These are phyloP conservation scores for Petrea volubilis DNA, from an alignment of 257 asterid genomes.

Conservation along the genomic window DNA sequence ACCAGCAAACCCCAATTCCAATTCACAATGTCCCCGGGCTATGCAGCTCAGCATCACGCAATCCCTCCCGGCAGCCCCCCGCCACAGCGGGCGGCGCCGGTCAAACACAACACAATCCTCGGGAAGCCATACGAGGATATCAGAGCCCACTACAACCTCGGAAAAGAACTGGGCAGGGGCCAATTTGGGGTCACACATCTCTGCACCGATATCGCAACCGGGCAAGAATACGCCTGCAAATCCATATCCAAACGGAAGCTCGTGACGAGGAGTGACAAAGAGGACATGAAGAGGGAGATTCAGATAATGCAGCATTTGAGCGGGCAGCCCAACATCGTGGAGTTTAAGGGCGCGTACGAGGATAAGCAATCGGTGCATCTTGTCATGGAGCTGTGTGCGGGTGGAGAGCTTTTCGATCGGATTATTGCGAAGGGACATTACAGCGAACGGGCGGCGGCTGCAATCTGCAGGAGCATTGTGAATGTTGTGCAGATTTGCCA, in stretches of 20 bases:
- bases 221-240: conserved; percentile 68
- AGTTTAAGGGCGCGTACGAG: conserved; percentile 80
- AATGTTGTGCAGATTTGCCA: conserved; percentile 76
- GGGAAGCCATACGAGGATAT: conserved; percentile 68
- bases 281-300: conserved; percentile 80
- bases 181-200: conserved; percentile 78
- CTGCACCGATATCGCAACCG: conserved; percentile 53
- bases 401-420: conserved; percentile 86
- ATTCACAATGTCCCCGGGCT: conserved; percentile 57
- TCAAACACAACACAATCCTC: conserved; percentile 49
- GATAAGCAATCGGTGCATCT: conserved; percentile 68
- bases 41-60: conserved; percentile 36
- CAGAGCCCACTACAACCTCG: conserved; percentile 47
- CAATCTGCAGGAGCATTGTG: conserved; percentile 65
- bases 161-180: conserved; percentile 74
- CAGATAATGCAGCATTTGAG: conserved; percentile 86
- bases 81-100: conserved; percentile 31
- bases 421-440: conserved; percentile 76
- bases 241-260: conserved; percentile 76
- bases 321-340: conserved; percentile 79
- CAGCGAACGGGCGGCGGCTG: conserved; percentile 71
- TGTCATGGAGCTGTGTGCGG: conserved; percentile 81
- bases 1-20: conserved; percentile 45
- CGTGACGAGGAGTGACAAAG: conserved; percentile 60
- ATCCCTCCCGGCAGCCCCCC: conserved; percentile 39